phyloP scores from a whole-genome alignment of 1,139 yeast genomes.

The Debaryomyces sp. region DNA sequence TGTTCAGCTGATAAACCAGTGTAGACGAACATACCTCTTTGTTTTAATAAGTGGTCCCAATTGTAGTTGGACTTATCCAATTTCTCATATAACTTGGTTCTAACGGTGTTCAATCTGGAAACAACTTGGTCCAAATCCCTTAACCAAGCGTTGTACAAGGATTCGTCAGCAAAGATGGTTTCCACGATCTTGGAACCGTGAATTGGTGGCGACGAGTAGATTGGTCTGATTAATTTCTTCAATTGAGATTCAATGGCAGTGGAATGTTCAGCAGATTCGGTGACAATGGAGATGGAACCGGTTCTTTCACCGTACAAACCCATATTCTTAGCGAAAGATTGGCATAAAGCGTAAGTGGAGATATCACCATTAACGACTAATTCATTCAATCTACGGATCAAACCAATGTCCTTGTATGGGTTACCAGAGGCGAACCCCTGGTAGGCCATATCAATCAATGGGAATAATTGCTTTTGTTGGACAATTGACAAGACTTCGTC shows the following conservation, averaged over 20 bases:
- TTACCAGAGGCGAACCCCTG: conserved; percentile 95
- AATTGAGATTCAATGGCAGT: conserved; percentile 72
- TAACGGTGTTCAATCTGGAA: conserved; percentile 73
- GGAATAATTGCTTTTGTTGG: conserved; percentile 64
- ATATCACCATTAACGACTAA: conserved; percentile 50
- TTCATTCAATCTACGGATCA: conserved; percentile 52
- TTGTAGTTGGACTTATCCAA: conserved; percentile 58
- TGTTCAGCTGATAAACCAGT: conserved; percentile 79
- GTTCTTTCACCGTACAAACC: conserved; percentile 96
- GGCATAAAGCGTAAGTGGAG: conserved; percentile 69
- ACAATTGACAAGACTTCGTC: conserved; percentile 62
- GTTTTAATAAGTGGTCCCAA: conserved; percentile 87
- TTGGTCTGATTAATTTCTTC: conserved; percentile 78
- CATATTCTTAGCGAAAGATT: conserved; percentile 96
- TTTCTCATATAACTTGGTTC: conserved; percentile 63
- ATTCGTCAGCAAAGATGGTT: conserved; percentile 63
- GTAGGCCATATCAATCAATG: conserved; percentile 93
- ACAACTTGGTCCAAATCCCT: conserved; percentile 77
- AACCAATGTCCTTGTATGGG: conserved; percentile 50
- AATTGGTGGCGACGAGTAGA: conserved; percentile 92
- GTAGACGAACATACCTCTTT: conserved; percentile 96
- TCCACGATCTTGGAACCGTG: conserved; percentile 92
- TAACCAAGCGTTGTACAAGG: conserved; percentile 74
- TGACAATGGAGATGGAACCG: conserved; percentile 77
- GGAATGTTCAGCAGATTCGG: conserved; percentile 47